A percentile compares a stretch with the other conserved stretches of the same genome.
These are phyloP conservation scores for Penicillium digitatum DNA, from an alignment of 2,329 filamentous ascomycete species.

Conservation along the genomic window DNA sequence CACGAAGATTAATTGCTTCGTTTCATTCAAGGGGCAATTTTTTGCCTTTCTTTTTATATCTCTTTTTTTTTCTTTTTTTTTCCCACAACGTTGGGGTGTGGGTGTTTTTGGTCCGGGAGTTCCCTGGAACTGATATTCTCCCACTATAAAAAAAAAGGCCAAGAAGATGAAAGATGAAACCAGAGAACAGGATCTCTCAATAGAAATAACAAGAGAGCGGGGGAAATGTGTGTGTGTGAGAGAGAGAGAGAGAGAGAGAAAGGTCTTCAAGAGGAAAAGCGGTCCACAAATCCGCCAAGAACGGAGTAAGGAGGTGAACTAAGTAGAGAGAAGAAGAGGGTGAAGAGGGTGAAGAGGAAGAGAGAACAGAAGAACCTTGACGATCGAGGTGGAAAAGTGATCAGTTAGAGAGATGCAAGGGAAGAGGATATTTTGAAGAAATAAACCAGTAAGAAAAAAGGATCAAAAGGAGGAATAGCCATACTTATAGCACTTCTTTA, in stretches of 20 bases:
- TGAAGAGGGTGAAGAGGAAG: background rate
- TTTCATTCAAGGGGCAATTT: slow-evolving; percentile 12
- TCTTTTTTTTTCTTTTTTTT: background rate
- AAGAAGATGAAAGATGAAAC: background rate
- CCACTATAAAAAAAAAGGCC: background rate
- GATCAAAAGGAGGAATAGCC: background rate
- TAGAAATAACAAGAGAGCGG: slow-evolving; percentile 1
- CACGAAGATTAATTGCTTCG: slow-evolving; percentile 3
- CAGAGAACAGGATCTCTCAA: background rate
- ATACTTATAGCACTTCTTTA: background rate
- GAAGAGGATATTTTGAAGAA: background rate
- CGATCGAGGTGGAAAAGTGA: background rate
- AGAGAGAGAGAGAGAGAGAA: slow-evolving; percentile 5
- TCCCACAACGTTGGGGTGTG: background rate
- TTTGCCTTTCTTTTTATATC: slow-evolving; percentile 3
- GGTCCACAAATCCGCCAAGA: slow-evolving; percentile 20
- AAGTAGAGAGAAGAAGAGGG: background rate
- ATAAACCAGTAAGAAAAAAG: background rate
- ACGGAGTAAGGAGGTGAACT: slow-evolving; percentile 17
- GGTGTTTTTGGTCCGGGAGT: background rate
- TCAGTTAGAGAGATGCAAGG: background rate
- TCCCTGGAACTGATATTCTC: background rate
- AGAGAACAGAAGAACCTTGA: background rate
- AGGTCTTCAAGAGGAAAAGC: slow-evolving; percentile 15
- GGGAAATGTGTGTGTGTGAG: too few relatives aligned